phyloP scores from a whole-genome alignment of 164 flowering plant species.

The Umbellularia californica region DNA sequence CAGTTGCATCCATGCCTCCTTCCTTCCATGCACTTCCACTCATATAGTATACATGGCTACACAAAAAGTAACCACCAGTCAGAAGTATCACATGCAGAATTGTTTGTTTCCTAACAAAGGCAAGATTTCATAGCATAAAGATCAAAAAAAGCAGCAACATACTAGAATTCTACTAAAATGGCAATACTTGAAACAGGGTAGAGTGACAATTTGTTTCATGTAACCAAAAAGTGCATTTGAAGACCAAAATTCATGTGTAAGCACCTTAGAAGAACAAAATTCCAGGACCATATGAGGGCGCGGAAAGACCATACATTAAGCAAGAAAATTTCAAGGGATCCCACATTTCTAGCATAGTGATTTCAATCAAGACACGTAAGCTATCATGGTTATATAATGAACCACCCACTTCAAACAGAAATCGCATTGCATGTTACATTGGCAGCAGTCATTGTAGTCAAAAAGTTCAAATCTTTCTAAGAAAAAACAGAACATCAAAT shows the following conservation, averaged over 20 bases:
- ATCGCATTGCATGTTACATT: background rate
- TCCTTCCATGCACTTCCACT: constrained; percentile 99
- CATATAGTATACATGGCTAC: constrained; percentile 97
- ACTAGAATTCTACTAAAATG: background rate
- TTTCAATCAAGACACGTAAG: background rate
- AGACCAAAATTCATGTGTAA: background rate
- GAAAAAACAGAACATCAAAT: background rate
- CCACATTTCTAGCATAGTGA: background rate
- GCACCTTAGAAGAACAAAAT: background rate
- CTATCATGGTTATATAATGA: background rate
- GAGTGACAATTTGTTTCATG: background rate
- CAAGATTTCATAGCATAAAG: background rate
- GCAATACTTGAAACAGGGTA: background rate
- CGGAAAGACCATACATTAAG: background rate
- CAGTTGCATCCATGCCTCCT: constrained; percentile 98
- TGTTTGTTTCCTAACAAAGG: background rate
- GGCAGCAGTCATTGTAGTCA: background rate
- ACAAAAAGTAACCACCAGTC: constrained; percentile 15
- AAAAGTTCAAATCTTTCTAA: background rate
- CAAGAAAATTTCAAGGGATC: too few species aligned
- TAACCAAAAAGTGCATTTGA: too few species aligned
- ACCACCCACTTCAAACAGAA: background rate
- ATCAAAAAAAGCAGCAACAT: background rate
- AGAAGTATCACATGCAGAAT: background rate
- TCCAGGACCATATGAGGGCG: background rate